phyloP scores from a whole-genome alignment of 257 asterid genomes.

The Nicotiana noctiflora region DNA sequence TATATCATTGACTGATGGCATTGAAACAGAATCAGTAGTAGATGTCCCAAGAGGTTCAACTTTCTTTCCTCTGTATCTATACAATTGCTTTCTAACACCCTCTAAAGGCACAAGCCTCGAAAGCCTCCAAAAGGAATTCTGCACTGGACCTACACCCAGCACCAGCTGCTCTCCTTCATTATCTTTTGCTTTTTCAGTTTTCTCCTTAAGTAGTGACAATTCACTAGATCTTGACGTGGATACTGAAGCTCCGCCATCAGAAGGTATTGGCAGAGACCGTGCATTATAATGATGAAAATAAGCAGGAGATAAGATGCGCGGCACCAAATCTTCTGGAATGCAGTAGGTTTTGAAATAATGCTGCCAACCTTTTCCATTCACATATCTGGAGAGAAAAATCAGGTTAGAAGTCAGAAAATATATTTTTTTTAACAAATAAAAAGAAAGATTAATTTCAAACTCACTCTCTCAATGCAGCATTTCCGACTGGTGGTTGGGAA shows the following conservation, averaged over 20 bases:
- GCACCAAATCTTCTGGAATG: conserved; percentile 98
- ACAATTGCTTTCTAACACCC: conserved; percentile 65
- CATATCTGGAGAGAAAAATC: conserved; percentile 56
- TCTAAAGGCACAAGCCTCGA: conserved; percentile 93
- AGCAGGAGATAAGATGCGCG: conserved; percentile 98
- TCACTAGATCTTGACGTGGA: conserved; percentile 35
- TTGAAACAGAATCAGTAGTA: conserved; percentile 39
- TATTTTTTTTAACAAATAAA: neutral
- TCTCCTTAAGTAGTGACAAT: conserved; percentile 36
- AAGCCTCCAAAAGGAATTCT: conserved; percentile 92
- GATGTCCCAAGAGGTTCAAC: conserved; percentile 46
- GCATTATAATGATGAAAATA: conserved; percentile 95
- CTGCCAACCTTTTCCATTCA: conserved; percentile 90
- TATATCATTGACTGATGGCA: conserved; percentile 61
- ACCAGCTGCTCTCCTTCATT: conserved; percentile 86
- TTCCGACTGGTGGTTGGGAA: conserved; percentile 99
- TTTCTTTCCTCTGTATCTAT: conserved; percentile 42
- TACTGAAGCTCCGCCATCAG: conserved; percentile 40
- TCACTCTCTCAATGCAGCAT: conserved; percentile 95
- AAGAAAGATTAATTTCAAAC: conserved; percentile 13
- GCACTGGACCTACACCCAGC: conserved; percentile 96
- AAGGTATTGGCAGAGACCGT: conserved; percentile 26
- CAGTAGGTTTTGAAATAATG: conserved; percentile 82
- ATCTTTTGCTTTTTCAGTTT: conserved; percentile 43
- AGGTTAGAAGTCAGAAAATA: conserved; percentile 3